Percentiles rank a stretch among this genome's conserved stretches.
These are phyloP conservation scores for Phytophthora constricta DNA, from an alignment of 352 stramenopile genomes.

Conservation along the genomic window DNA sequence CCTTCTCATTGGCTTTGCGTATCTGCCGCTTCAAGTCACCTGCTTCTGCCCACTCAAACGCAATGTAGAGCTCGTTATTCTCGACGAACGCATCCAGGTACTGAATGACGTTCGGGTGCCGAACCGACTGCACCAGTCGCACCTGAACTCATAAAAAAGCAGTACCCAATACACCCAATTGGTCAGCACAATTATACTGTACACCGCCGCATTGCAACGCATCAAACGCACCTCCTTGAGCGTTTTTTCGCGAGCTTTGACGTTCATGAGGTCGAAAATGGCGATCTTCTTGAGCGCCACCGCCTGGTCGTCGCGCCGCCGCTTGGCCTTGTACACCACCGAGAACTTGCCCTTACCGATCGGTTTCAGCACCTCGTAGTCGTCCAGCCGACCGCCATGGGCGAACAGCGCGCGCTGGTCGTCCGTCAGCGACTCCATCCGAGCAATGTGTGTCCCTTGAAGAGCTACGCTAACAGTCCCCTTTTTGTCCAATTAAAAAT, in stretches of 20 bases:
- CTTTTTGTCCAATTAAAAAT: slow-evolving; percentile 25
- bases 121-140: slow-evolving; percentile 87
- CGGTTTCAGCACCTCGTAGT: slow-evolving; percentile 88
- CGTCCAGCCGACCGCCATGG: slow-evolving; percentile 54
- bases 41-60: slow-evolving; percentile 94
- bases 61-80: slow-evolving; percentile 92
- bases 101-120: slow-evolving; percentile 92
- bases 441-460: slow-evolving; percentile 30
- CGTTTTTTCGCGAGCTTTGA: slow-evolving; percentile 91
- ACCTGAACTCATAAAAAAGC: slow-evolving; percentile 40
- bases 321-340: slow-evolving; percentile 89
- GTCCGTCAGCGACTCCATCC: slow-evolving; percentile 82
- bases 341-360: slow-evolving; percentile 95
- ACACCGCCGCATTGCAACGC: background rate
- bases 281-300: slow-evolving; percentile 95
- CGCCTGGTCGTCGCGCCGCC: slow-evolving; percentile 61
- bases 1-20: slow-evolving; percentile 88
- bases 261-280: slow-evolving; percentile 92
- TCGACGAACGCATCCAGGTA: slow-evolving; percentile 93
- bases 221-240: slow-evolving; percentile 70
- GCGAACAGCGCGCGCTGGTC: slow-evolving; percentile 76
- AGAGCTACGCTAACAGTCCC: slow-evolving; percentile 5
- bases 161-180: slow-evolving; percentile 7
- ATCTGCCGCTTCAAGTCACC: slow-evolving; percentile 94
- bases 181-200: background rate